These are phyloP conservation scores for Pichia sp. DNA, from an alignment of 1,139 yeast genomes.

Conservation along the genomic window DNA sequence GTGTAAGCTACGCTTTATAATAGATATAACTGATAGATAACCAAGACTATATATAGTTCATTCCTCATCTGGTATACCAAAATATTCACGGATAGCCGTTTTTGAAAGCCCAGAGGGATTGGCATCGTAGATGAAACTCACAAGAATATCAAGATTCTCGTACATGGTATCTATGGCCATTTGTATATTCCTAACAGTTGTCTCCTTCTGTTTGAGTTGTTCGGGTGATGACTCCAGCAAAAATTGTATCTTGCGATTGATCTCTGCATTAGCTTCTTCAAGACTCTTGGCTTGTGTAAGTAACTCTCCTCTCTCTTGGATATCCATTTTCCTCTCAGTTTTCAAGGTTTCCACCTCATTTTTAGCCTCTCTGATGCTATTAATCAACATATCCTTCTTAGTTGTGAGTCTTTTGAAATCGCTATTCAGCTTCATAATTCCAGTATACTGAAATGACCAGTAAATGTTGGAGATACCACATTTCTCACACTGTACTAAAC, in stretches of 20 bases:
- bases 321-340: not conserved
- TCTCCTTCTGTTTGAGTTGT: conserved; percentile 2
- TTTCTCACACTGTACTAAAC: conserved; percentile 42
- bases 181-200: conserved; percentile 2
- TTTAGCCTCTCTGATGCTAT: conserved; percentile 12
- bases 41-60: too few species aligned
- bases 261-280: not conserved
- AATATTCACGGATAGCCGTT: conserved; percentile 8
- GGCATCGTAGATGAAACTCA: conserved; percentile 8
- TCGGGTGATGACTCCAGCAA: conserved; percentile 2
- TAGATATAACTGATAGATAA: too few species aligned
- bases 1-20: conserved; percentile 37
- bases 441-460: conserved; percentile 44
- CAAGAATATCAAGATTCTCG: conserved; percentile 15
- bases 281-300: not conserved
- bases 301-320: conserved; percentile 2
- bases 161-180: conserved; percentile 11
- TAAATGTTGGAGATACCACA: conserved; percentile 48
- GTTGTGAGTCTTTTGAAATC: conserved; percentile 16
- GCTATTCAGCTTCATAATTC: conserved; percentile 21
- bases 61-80: conserved; percentile 13
- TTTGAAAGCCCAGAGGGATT: conserved; percentile 6
- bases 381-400: conserved; percentile 7
- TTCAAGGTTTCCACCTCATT: conserved; percentile 10
- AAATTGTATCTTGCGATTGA: not conserved